Evolutionary conservation across 2,329 filamentous ascomycete species (phyloP).

Genomic region (Ceratocystis harringtonii): DNA sequence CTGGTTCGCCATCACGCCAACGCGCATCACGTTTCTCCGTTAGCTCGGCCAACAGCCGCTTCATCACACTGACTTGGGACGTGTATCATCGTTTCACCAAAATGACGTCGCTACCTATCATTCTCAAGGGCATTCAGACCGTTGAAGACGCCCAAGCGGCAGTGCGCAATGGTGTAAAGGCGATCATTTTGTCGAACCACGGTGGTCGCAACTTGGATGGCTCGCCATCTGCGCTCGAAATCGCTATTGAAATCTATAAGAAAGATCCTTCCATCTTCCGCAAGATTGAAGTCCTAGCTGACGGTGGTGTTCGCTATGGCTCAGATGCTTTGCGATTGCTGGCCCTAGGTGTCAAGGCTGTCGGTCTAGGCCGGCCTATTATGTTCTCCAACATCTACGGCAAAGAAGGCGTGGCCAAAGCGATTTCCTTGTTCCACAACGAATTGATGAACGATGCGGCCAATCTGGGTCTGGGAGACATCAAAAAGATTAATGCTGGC

Average conservation of each 20-base stretch:
- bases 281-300: conserved; percentile 22
- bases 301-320: conserved; percentile 32
- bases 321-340: conserved; percentile 31
- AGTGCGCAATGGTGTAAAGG: conserved; percentile 26
- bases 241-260: conserved; percentile 23
- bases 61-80: conserved; percentile 18
- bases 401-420: conserved; percentile 32
- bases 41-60: conserved; percentile 23
- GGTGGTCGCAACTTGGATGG: conserved; percentile 31
- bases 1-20: conserved; percentile 21
- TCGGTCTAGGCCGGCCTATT: conserved; percentile 32
- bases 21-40: conserved; percentile 28
- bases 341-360: conserved; percentile 30
- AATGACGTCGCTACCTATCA: conserved; percentile 23
- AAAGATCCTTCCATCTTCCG: conserved; percentile 21
- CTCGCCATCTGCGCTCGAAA: conserved; percentile 24
- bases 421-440: conserved; percentile 32
- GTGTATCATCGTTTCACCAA: conserved; percentile 14
- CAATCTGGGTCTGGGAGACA: conserved; percentile 29
- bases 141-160: conserved; percentile 29
- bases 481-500: conserved; percentile 24
- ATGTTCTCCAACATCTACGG: conserved; percentile 34
- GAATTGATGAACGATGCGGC: conserved; percentile 33
- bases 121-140: conserved; percentile 30
- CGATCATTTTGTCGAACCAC: conserved; percentile 31